Base-by-base conservation (phyloP, 2,329 filamentous ascomycete species). In the Colletotrichum costaricense region DNA sequence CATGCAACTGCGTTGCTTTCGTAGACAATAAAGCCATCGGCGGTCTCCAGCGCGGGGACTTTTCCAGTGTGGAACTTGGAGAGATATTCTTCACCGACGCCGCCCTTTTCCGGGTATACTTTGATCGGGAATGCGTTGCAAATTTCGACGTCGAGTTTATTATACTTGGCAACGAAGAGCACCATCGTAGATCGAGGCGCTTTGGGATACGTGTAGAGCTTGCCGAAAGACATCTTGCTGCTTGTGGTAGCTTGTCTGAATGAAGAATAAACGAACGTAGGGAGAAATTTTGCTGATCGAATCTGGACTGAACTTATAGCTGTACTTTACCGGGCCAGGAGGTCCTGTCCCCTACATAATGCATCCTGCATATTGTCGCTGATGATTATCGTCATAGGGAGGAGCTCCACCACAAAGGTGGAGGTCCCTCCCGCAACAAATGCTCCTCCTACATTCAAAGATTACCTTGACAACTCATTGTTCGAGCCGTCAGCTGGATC, bases 161-260 rank as follows among this genome's bases (percentile, higher is more conserved):
- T 58, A 35, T 67, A 67, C 26, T 67, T 67, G 12, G 63, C 55
- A 19, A 67, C 26, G 12, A 67, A 67, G 2, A 67, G 35, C 9
- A 59, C 63, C 63, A 67, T 67, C 6, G 63, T 59, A 2, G 63
- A 67, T 9, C 54, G 63, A 22, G 63, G 63, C 0, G 63, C 54
- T 35, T 67, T 67, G 16, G 54, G 55, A 24, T 59, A 67, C 2
- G 54, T 67, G 63, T 67, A 67, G 11, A 67, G 22, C 54, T 67
- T 67, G 54, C 63, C 63, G 33, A 67, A 67, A 42, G 63, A 67
- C 55, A 67, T 67, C 19, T 24, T 78, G 49, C 42, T 49, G 42
- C 16, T 3, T 11, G 19, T 49, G 14, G 2, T 42, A 42, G 7
- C 42, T 19, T 49, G 42, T 49, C 7, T 19, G 16, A 19, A 4